These are phyloP conservation scores for Ascochyta lentis DNA, from an alignment of 2,329 filamentous ascomycete genomes.

Conservation along the genomic window DNA sequence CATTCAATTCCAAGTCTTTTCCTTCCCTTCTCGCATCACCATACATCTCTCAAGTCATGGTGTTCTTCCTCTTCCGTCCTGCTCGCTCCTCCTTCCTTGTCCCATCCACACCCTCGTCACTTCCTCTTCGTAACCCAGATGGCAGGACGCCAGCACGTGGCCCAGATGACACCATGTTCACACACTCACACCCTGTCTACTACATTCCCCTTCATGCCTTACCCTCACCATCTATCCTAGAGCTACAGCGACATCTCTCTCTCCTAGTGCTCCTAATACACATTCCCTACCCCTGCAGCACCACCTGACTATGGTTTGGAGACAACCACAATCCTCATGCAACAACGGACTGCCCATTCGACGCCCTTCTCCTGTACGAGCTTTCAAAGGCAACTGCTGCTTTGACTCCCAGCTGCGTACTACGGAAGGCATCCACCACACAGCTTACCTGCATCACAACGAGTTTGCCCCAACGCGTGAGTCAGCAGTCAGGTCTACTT, in stretches of 20 bases:
- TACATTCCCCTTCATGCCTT: not conserved
- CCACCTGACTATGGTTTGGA: conserved; percentile 26
- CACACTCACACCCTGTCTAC: not conserved
- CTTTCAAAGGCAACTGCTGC: conserved; percentile 18
- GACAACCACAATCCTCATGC: conserved; percentile 16
- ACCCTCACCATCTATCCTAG: conserved; percentile 8
- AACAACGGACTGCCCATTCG: conserved; percentile 17
- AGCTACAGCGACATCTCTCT: conserved; percentile 12
- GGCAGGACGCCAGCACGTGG: conserved; percentile 9
- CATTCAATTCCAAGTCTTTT: no score
- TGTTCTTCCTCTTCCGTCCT: no score
- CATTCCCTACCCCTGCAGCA: conserved; percentile 15
- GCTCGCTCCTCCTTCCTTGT: not conserved
- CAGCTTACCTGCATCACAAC: conserved; percentile 23
- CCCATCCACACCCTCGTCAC: not conserved
- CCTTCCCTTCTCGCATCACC: no score
- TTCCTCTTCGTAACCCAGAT: not conserved
- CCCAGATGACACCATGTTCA: conserved; percentile 5
- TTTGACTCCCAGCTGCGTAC: conserved; percentile 18
- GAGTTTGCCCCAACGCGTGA: conserved; percentile 33
- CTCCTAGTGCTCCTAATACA: conserved; percentile 13
- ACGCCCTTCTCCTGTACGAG: conserved; percentile 10
- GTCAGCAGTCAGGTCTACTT: not conserved
- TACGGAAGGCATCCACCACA: conserved; percentile 8
- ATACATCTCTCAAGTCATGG: no score